These are phyloP conservation scores for Chrysanthemum seticuspe DNA, from an alignment of 129 eudicot species.

Conservation along the genomic window DNA sequence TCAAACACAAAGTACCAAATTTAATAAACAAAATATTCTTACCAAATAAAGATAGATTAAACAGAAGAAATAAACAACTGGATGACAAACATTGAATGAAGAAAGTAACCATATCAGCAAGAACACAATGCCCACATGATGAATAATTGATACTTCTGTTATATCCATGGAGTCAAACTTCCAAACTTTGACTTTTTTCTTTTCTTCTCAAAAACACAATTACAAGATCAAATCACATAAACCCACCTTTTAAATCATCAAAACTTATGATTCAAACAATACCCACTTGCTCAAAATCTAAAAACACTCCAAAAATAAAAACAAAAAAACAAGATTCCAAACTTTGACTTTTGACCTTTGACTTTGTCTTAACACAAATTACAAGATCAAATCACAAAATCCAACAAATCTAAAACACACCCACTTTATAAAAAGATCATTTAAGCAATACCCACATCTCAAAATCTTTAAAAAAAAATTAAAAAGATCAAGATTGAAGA, in stretches of 20 bases:
- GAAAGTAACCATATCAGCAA: constrained; percentile 60
- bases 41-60: constrained; percentile 75
- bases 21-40: constrained; percentile 13
- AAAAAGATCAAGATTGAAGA: not conserved
- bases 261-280: not conserved
- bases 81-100: constrained; percentile 51
- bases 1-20: not conserved
- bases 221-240: not conserved
- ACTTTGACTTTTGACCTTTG: too few species aligned
- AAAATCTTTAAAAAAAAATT: too few species aligned
- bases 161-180: constrained; percentile 40
- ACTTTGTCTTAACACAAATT: too few species aligned
- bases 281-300: constrained; percentile 13
- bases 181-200: constrained; percentile 17
- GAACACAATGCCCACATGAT: constrained; percentile 77
- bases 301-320: not conserved
- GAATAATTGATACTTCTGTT: constrained; percentile 61
- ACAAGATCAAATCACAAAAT: not conserved
- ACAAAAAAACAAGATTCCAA: not conserved
- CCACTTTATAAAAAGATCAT: not conserved
- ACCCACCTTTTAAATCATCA: constrained; percentile 14
- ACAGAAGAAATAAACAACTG: constrained; percentile 49
- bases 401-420: constrained; percentile 1
- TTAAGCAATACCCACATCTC: too few species aligned
- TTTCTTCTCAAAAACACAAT: constrained; percentile 14